phyloP scores from a whole-genome alignment of 495 filamentous ascomycete species.

The Penicillium maclennaniae region DNA sequence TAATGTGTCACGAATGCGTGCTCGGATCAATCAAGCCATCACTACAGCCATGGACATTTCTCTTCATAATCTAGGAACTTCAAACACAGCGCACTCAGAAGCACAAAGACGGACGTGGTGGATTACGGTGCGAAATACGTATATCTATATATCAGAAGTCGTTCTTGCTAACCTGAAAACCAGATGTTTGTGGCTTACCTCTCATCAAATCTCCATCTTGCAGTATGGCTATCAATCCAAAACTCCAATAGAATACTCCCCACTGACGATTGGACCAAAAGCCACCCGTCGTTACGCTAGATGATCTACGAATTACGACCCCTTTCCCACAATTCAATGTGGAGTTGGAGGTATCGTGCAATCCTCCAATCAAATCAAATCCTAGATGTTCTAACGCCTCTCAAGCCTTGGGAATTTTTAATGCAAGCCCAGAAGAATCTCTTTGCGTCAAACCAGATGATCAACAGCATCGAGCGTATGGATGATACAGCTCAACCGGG shows the following conservation, averaged over 20 bases:
- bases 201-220: slow-evolving; percentile 13
- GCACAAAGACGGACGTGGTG: slow-evolving; percentile 50
- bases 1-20: slow-evolving; percentile 50
- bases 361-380: not conserved
- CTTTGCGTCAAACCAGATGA: slow-evolving; percentile 34
- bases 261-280: slow-evolving; percentile 10
- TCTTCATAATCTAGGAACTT: slow-evolving; percentile 33
- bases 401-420: slow-evolving; percentile 41
- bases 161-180: slow-evolving; percentile 36
- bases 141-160: slow-evolving; percentile 18
- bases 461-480: slow-evolving; percentile 14
- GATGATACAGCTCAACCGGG: slow-evolving; percentile 1
- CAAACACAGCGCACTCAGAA: slow-evolving; percentile 39
- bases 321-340: slow-evolving; percentile 40
- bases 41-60: slow-evolving; percentile 43
- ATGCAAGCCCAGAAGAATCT: slow-evolving; percentile 47
- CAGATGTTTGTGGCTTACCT: slow-evolving; percentile 20
- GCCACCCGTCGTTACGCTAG: slow-evolving; percentile 41
- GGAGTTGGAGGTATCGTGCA: slow-evolving; percentile 37
- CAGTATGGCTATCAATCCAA: slow-evolving; percentile 12
- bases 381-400: not conserved
- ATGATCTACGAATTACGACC: slow-evolving; percentile 45
- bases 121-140: slow-evolving; percentile 40
- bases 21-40: slow-evolving; percentile 45
- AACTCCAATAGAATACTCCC: not conserved